These are phyloP conservation scores for Priceomyces medius DNA, from an alignment of 805 yeast species.

Conservation along the genomic window DNA sequence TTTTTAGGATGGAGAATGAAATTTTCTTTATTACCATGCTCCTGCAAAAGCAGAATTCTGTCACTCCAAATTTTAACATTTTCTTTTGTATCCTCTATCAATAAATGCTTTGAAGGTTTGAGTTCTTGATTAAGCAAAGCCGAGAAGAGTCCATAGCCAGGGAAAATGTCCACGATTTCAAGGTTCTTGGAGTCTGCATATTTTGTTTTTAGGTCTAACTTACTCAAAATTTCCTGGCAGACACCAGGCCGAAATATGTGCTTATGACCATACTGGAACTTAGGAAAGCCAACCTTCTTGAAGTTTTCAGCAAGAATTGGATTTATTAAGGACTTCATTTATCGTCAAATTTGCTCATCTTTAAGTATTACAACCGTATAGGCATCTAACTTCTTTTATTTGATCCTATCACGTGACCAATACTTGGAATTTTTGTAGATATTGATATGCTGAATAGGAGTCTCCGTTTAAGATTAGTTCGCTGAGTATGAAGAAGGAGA, in stretches of 20 bases:
- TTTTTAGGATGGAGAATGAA: constrained; percentile 38
- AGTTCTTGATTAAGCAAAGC: constrained; percentile 58
- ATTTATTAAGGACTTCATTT: constrained; percentile 1
- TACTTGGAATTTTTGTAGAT: too few relatives aligned
- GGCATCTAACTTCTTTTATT: too few relatives aligned
- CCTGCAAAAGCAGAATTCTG: constrained; percentile 21
- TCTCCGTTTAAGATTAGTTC: too few relatives aligned
- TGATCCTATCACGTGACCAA: too few relatives aligned
- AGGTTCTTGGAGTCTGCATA: constrained; percentile 37
- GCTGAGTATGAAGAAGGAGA: too few relatives aligned
- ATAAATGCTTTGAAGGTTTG: constrained; percentile 60
- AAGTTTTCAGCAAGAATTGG: constrained; percentile 26
- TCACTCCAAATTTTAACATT: constrained; percentile 27
- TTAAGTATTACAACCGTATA: too few relatives aligned
- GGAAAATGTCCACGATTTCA: constrained; percentile 58
- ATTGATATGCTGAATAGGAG: too few relatives aligned
- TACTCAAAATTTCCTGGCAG: constrained; percentile 45
- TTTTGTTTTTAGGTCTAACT: constrained; percentile 40
- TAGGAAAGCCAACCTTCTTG: constrained; percentile 16
- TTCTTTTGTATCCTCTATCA: constrained; percentile 53
- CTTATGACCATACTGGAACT: constrained; percentile 25
- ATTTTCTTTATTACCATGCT: constrained; percentile 27
- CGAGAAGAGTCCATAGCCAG: constrained; percentile 62
- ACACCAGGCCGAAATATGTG: constrained; percentile 19
- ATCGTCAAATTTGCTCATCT: neutral